Evolutionary conservation across 495 filamentous ascomycete species (phyloP).

Genomic region (Articulospora tetracladia): DNA sequence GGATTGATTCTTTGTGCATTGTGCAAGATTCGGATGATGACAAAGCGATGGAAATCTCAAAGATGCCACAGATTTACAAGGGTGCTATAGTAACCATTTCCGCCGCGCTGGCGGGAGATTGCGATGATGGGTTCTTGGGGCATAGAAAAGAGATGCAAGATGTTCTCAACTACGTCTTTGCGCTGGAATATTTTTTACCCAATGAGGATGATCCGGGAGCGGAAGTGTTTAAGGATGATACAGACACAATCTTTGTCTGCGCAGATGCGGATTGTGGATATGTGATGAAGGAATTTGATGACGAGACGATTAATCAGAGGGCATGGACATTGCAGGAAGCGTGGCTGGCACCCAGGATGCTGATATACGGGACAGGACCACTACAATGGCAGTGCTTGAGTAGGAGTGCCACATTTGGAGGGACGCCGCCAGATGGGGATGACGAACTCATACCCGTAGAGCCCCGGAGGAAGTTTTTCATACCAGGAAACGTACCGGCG

Average conservation of each 20-base stretch:
- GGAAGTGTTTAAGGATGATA: not conserved
- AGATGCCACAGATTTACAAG: constrained; percentile 16
- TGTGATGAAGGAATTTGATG: not conserved
- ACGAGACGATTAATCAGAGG: not conserved
- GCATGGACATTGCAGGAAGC: constrained; percentile 10
- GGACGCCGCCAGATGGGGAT: not conserved
- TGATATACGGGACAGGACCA: not conserved
- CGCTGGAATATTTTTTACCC: not conserved
- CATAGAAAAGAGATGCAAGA: not conserved
- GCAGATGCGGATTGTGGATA: not conserved
- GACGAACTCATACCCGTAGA: not conserved
- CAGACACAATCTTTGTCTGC: not conserved
- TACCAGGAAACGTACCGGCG: not conserved
- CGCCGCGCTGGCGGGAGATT: constrained; percentile 16
- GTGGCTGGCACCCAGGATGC: not conserved
- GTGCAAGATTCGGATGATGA: constrained; percentile 17
- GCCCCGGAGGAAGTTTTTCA: not conserved
- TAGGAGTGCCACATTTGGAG: not conserved
- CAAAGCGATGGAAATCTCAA: constrained; percentile 15
- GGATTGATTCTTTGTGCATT: constrained; percentile 11
- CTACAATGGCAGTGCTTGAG: constrained; percentile 4
- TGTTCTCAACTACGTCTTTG: not conserved
- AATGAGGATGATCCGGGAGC: not conserved
- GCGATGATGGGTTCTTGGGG: constrained; percentile 19
- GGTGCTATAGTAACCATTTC: constrained; percentile 2